A percentile compares a stretch with the other conserved stretches of the same genome.
Conservation (phyloP, 257 asterid species). For the Nicotiana knightiana region DNA sequence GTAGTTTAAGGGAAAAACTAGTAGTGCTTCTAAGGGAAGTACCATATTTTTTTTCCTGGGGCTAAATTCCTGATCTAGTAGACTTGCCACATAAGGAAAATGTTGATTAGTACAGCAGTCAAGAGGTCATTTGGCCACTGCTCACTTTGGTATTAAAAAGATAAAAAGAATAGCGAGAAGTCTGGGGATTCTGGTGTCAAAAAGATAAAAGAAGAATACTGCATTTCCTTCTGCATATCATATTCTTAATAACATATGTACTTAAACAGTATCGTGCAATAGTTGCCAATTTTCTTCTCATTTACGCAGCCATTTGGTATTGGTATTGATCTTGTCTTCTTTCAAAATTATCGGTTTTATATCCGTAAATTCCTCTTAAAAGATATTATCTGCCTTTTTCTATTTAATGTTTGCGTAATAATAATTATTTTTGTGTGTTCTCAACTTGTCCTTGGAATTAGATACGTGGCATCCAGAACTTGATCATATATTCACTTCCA, state of each 20-base stretch:
- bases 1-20: neutral
- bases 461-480: constrained; percentile 83
- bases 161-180: neutral
- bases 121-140: neutral
- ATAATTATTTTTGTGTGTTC: neutral
- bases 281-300: neutral
- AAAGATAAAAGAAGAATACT: neutral
- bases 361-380: neutral
- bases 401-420: neutral
- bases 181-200: neutral
- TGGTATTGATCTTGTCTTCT: neutral
- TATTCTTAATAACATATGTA: neutral
- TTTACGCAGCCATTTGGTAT: neutral
- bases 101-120: neutral
- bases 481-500: constrained; percentile 80
- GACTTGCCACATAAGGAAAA: neutral
- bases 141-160: neutral
- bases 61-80: neutral
- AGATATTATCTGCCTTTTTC: neutral
- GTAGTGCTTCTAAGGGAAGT: neutral
- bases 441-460: constrained; percentile 14
- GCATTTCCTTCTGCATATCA: neutral
- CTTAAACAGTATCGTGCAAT: neutral
- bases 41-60: neutral
- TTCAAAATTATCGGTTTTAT: neutral